Base-by-base conservation (phyloP, 192 early-diverging fungal genomes). In the Coemansia sp. region DNA sequence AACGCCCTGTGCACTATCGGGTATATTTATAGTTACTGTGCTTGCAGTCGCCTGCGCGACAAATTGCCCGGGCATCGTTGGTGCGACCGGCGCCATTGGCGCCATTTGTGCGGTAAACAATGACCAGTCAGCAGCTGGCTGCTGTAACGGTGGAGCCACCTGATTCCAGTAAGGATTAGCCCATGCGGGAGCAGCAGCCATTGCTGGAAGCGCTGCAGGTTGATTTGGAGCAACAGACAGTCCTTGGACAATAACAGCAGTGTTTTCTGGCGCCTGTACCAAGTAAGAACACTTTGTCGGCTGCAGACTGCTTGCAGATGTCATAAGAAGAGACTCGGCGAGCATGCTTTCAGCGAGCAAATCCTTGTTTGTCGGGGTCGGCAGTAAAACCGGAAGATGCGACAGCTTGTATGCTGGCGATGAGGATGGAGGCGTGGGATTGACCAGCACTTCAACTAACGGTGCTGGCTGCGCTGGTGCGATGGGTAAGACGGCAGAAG, bases 1-100 rank as follows among this genome's bases (percentile, higher is more conserved):
- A 6, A 72, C 71, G 11, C 61, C 61, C 5, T 52, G 21, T 0
- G 61, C 61, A 31, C 61, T 50, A 9, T 62, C 61, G 14, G 61
- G 61, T 19, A 62, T 62, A 19, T 53, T 19, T 8, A 53, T 16
- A 10, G 61, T 62, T 52, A 47, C 19, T 39, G 61, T 62, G 61
- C n/a, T 53, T 52, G 47, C 49, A 7, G 27, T 23, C 17, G 50
- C 49, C 6, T 23, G 21, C 16, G 61, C 37, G 19, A 62, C 31
- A 59, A 59, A 59, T 43, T 59, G 37, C 19, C 57, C 57, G 59
- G 59, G 11, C 25, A 61, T 26, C 43, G 59, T 26, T 45, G 59
- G 59, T 48, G 47, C 59, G 38, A 19, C n/a, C 38, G 27, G 17
- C 19, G 31, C 56, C 7, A 10, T 45, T 45, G 41, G 17, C 11